Base-by-base conservation (phyloP, 345 rosid species). In the Nasturtium officinale region DNA sequence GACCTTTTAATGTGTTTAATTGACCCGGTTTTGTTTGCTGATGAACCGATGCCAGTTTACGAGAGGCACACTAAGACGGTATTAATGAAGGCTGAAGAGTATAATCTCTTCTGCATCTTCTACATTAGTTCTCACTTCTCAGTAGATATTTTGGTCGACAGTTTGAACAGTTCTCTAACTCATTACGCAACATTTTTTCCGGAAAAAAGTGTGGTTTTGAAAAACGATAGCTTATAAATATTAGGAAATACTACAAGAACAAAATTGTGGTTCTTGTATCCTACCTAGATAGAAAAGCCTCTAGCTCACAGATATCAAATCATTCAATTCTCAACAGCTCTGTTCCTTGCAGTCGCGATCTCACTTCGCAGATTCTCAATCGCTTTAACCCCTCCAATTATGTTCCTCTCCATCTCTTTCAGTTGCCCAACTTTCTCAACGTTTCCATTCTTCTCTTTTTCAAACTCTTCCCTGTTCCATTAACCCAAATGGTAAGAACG, bases 371-470 rank as follows among this genome's bases (percentile, higher is more conserved):
- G 71, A 43, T 74, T 85, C 77, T 90, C 97, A 61, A 87, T 80
- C 72, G 84, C 85, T 74, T 83, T 84, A 33, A 88, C 96, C 74
- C 87, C 87, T 60, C 77, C 85, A 25, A 85, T 83, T 21, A 90
- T 81, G 57, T 77, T 80, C 32, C 80, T 83, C 81, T 93, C 97
- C 89, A 70, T 84, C 12, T 80, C 83, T 79, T 81, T 83, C 82
- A 93, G 43, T 63, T 84, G 84, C 75, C 47, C 78, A 77, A 87
- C 94, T 76, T 78, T 83, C 69, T 81, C 90, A 46, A 89, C 70
- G 79, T 93, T 93, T 54, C 52, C 76, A 72, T 85, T 81, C 83
- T 90, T 90, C 79, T 87, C 97, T 35, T 52, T 71, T 71, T 83
- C 87, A 69, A 90, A 93, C 5, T 75, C 80, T 72, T 74, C 78